Percentiles rank a stretch among this genome's conserved stretches.
Conservation (phyloP, 73 alveolate genomes). For the Paramecium sonneborni region DNA sequence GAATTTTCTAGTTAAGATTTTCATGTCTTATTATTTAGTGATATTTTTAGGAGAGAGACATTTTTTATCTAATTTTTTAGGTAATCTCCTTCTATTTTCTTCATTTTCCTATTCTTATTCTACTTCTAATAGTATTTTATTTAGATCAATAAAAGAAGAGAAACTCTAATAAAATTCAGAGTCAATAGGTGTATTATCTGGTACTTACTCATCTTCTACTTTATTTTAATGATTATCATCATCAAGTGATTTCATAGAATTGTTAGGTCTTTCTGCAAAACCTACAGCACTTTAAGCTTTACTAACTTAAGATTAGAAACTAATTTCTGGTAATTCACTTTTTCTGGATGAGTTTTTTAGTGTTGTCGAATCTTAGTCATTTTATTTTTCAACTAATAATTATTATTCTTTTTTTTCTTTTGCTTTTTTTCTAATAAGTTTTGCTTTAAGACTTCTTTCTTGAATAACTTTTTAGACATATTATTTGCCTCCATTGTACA, state of each 20-base stretch:
- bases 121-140: background rate
- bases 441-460: constrained; percentile 21
- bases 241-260: constrained; percentile 38
- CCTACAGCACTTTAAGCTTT: background rate
- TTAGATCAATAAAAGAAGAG: constrained; percentile 16
- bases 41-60: background rate
- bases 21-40: background rate
- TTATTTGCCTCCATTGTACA: background rate
- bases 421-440: background rate
- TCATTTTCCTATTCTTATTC: background rate
- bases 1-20: background rate
- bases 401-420: background rate
- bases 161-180: constrained; percentile 37
- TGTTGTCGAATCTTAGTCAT: background rate
- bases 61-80: background rate
- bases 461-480: background rate
- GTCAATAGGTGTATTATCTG: background rate
- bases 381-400: background rate
- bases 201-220: background rate
- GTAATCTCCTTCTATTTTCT: background rate
- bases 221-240: background rate
- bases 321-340: constrained; percentile 30
- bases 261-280: constrained; percentile 7
- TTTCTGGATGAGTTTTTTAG: background rate
- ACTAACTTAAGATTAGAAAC: constrained; percentile 27